These are phyloP conservation scores for Saccharomyces eubayanus DNA, from an alignment of 805 yeast genomes.

Conservation along the genomic window DNA sequence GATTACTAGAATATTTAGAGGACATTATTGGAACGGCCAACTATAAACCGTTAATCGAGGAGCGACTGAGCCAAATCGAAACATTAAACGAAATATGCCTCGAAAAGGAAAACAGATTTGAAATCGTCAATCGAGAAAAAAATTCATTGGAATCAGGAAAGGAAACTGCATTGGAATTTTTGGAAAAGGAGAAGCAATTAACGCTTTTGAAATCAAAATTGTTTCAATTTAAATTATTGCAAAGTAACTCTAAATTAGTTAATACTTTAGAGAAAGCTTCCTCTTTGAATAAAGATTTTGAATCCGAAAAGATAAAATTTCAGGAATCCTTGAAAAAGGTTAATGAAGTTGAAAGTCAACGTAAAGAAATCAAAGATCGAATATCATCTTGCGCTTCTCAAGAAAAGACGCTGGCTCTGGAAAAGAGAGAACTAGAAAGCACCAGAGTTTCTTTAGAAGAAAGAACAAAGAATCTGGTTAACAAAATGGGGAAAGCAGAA, in stretches of 20 bases:
- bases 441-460: constrained; percentile 68
- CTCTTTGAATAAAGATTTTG: constrained; percentile 36
- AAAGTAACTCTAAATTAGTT: constrained; percentile 35
- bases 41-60: constrained; percentile 71
- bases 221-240: constrained; percentile 43
- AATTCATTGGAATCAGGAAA: constrained; percentile 53
- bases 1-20: constrained; percentile 85
- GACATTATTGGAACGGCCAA: constrained; percentile 93
- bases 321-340: constrained; percentile 35
- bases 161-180: constrained; percentile 56
- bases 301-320: constrained; percentile 38
- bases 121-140: constrained; percentile 71
- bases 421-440: constrained; percentile 38
- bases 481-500: constrained; percentile 49
- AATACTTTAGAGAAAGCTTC: constrained; percentile 33
- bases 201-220: constrained; percentile 45
- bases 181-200: constrained; percentile 56
- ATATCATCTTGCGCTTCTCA: constrained; percentile 26
- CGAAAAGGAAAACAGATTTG: constrained; percentile 73
- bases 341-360: constrained; percentile 24
- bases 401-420: constrained; percentile 19
- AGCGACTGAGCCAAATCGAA: constrained; percentile 51
- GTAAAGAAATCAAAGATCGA: constrained; percentile 16
- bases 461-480: constrained; percentile 55
- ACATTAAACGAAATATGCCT: constrained; percentile 69